These are phyloP conservation scores for Talaromyces sp. DNA, from an alignment of 2,329 filamentous ascomycete genomes.

Conservation along the genomic window DNA sequence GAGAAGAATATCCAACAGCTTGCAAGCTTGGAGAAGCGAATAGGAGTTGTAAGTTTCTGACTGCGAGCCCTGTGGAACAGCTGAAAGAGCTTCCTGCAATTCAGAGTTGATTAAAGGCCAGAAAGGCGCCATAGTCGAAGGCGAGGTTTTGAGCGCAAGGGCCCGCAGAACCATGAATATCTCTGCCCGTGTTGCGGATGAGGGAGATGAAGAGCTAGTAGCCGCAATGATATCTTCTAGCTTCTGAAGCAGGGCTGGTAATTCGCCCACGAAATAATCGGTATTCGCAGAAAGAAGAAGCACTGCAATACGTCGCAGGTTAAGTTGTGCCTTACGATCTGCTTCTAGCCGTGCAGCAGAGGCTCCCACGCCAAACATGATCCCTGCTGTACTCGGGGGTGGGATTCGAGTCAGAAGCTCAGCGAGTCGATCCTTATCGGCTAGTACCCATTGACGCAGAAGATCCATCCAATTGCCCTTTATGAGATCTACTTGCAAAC, in stretches of 20 bases:
- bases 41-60: conserved; percentile 77
- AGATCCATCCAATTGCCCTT: conserved; percentile 78
- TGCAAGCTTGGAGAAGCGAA: conserved; percentile 86
- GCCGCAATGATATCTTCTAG: conserved; percentile 83
- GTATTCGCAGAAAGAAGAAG: conserved; percentile 75
- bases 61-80: conserved; percentile 69
- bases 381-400: conserved; percentile 86
- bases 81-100: conserved; percentile 76
- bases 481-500: conserved; percentile 66
- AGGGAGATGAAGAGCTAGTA: conserved; percentile 86
- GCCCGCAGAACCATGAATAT: conserved; percentile 86
- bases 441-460: conserved; percentile 78
- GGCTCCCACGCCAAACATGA: conserved; percentile 97
- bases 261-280: conserved; percentile 78
- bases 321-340: conserved; percentile 88
- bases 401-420: conserved; percentile 79
- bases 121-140: conserved; percentile 77
- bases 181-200: conserved; percentile 83
- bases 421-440: conserved; percentile 83
- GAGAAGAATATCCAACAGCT: conserved; percentile 86
- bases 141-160: conserved; percentile 74
- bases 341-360: conserved; percentile 92
- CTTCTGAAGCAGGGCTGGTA: conserved; percentile 76
- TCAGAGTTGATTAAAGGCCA: conserved; percentile 92
- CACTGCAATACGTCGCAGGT: conserved; percentile 78